These are phyloP conservation scores for Chytridium lagenaria DNA, from an alignment of 371 early-diverging fungal species.

Conservation along the genomic window DNA sequence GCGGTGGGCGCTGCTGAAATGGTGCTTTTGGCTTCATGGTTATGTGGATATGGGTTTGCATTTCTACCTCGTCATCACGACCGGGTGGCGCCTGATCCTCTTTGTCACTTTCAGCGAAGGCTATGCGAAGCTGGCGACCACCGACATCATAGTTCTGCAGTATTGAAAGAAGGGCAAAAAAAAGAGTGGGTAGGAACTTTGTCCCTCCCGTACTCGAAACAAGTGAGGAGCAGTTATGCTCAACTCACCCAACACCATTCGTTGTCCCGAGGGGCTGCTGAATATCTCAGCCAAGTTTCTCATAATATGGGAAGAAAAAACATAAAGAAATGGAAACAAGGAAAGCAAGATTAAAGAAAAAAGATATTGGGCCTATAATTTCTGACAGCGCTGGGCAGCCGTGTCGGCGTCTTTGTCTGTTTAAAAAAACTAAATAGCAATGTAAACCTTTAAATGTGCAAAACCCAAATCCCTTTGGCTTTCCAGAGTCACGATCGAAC, in stretches of 20 bases:
- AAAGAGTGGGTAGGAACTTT: neutral
- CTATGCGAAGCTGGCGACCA: constrained; percentile 81
- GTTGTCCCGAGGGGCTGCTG: constrained; percentile 11
- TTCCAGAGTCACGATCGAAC: constrained; percentile 87
- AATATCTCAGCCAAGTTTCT: constrained; percentile 18
- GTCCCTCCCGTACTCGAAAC: neutral
- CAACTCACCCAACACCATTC: constrained; percentile 12
- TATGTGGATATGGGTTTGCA: no score
- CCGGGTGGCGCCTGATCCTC: constrained; percentile 32
- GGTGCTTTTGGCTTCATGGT: neutral
- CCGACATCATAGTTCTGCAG: constrained; percentile 82
- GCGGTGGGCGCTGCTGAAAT: neutral
- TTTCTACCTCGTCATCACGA: constrained; percentile 7
- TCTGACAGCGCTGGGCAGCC: constrained; percentile 80
- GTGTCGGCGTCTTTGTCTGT: constrained; percentile 69
- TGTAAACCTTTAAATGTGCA: constrained; percentile 77
- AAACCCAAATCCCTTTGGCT: constrained; percentile 90
- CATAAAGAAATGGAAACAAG: constrained; percentile 2
- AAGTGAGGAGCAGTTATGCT: neutral
- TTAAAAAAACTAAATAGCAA: constrained; percentile 14
- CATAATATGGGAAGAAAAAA: no score
- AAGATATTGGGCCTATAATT: constrained; percentile 47
- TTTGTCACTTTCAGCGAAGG: constrained; percentile 76
- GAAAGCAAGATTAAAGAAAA: constrained; percentile 26
- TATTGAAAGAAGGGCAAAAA: neutral